Evolutionary conservation across 495 filamentous ascomycete genomes (phyloP), one percentile per base, ranked within the genome.

Genomic region (Xylaria bambusicola): DNA sequence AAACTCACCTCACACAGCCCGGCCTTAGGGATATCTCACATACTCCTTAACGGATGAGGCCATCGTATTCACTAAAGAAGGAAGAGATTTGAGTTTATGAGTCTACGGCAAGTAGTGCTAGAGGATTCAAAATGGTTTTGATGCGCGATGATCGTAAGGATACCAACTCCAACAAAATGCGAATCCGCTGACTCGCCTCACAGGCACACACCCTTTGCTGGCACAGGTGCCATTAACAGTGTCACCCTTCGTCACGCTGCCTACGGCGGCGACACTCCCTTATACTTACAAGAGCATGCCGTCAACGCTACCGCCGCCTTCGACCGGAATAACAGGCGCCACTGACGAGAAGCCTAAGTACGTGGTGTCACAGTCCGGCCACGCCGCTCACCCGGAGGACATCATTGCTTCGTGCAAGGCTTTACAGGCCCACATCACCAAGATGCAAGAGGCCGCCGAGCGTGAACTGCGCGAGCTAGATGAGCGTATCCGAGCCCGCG

Each of bases 211-310:
- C 74, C 89, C 89, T 20, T 84, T 96, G 61, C 89, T 98, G 45
- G 89, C 90, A 61, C 94, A 98, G 75, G 84, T 97, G 52, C 90
- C 93, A 52, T 82, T 98, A 50, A 93, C 91, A 59, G 92, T 97
- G 54, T 97, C 93, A 29, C 94, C 94, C 23, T 97, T 96, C 80
- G 86, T 97, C 73, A 88, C 86, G 60, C 90, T 98, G 38, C 94
- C 95, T 27, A 86, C 89, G 8, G 87, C 94, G 24, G 88, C 92
- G 46, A 97, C 94, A 2, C 85, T 98, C 1, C 94, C 94, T 31
- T 98, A 97, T 77, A 96, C 89, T 44, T 98, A 97, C 83, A 92
- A 91, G 68, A 80, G 86, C 4, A 86, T 98, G 61, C 87, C 94
- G 0, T 91, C 89, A 6, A 88, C 90, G 1, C 82, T 98, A 0